Evolutionary conservation across 129 eudicot genomes (phyloP).

Genomic region (Artemisia tridentata): DNA sequence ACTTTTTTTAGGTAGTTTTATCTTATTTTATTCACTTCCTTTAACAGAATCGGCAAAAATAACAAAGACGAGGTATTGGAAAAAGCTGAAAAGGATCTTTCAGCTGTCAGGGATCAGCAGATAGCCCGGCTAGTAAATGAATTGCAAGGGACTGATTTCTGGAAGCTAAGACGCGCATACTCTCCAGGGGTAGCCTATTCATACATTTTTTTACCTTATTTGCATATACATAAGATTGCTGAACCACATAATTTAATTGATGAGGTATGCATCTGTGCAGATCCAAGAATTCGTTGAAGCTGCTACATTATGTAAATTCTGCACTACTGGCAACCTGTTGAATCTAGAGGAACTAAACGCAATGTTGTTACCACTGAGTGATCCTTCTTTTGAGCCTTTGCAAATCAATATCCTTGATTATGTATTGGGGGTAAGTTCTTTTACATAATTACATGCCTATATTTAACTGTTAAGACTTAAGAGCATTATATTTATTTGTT

Average conservation of each 20-base stretch:
- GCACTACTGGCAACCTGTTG: slow-evolving; percentile 69
- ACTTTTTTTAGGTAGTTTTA: neutral
- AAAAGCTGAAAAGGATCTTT: slow-evolving; percentile 88
- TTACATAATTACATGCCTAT: neutral
- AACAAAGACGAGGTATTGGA: slow-evolving; percentile 80
- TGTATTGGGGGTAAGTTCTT: slow-evolving; percentile 70
- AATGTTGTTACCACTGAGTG: slow-evolving; percentile 69
- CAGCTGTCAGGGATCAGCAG: slow-evolving; percentile 68
- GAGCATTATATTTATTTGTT: neutral
- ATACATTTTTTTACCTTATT: slow-evolving; percentile 6
- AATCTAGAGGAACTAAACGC: slow-evolving; percentile 85
- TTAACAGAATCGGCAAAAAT: slow-evolving; percentile 66
- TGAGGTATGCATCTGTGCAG: slow-evolving; percentile 36
- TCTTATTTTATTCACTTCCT: slow-evolving; percentile 18
- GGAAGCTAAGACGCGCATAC: slow-evolving; percentile 97
- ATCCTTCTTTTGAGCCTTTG: slow-evolving; percentile 83
- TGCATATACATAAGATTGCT: neutral
- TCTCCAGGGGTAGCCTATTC: slow-evolving; percentile 84
- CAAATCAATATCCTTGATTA: slow-evolving; percentile 92
- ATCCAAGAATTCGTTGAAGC: slow-evolving; percentile 96
- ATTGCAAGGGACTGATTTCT: slow-evolving; percentile 81
- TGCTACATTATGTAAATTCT: slow-evolving; percentile 83
- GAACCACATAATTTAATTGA: slow-evolving; percentile 13
- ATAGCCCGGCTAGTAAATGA: slow-evolving; percentile 72
- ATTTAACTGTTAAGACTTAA: neutral